phyloP scores from a whole-genome alignment of 768 basidiomycete genomes.

The Albatrellus ellisii region DNA sequence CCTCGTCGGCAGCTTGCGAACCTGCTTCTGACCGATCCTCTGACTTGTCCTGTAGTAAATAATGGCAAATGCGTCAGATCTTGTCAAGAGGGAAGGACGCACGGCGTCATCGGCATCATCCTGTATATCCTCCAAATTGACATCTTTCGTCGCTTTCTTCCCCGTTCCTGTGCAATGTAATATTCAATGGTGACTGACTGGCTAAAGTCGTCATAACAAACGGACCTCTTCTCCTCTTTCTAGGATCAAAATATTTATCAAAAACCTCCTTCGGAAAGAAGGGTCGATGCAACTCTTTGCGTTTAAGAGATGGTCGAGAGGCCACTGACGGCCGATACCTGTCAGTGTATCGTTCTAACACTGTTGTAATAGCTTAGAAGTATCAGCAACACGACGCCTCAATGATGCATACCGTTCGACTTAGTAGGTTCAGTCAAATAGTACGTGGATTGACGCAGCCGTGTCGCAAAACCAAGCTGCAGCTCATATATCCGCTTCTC shows the following conservation, averaged over 20 bases:
- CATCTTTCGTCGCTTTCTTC: constrained; percentile 5
- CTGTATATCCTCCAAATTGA: constrained; percentile 11
- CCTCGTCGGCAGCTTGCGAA: constrained; percentile 51
- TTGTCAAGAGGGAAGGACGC: not conserved
- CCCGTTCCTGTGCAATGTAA: too few species aligned
- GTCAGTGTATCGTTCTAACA: constrained; percentile 73
- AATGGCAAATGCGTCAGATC: not conserved
- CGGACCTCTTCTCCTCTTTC: constrained; percentile 39
- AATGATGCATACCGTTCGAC: constrained; percentile 32
- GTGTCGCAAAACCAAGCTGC: constrained; percentile 51
- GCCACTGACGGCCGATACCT: constrained; percentile 56
- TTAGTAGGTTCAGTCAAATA: constrained; percentile 62
- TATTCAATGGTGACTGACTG: too few species aligned
- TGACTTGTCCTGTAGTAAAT: constrained; percentile 47
- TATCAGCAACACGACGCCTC: not conserved
- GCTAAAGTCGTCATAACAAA: not conserved
- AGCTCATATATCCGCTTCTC: constrained; percentile 54
- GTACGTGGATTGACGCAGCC: constrained; percentile 60
- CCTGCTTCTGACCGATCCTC: constrained; percentile 41
- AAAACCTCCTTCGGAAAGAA: constrained; percentile 74
- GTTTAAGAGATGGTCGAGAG: constrained; percentile 53
- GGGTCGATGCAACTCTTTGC: constrained; percentile 54
- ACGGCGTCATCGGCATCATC: constrained; percentile 10
- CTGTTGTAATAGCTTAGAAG: constrained; percentile 23
- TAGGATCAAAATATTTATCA: constrained; percentile 70